Evolutionary conservation across 495 filamentous ascomycete genomes (phyloP), one percentile per base, ranked within the genome.

Genomic region (Tuber melanosporum): DNA sequence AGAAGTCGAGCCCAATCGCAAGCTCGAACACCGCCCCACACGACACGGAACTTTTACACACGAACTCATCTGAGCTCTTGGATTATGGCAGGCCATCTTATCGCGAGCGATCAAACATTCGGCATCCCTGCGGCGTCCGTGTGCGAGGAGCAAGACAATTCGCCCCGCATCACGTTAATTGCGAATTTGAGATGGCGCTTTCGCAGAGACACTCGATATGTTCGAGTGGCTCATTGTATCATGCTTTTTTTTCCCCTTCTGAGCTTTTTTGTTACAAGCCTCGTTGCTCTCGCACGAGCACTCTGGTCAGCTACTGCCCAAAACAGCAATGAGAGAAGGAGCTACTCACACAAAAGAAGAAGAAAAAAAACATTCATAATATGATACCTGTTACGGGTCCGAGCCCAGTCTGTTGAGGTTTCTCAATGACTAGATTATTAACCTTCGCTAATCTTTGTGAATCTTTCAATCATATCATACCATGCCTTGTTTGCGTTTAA

Each of bases 61-160:
- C n/a, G 8, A 32, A 17, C 57, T 66, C 57, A 6, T 66, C 57
- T n/a, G 57, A 1, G 57, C 12, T 66, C n/a, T 14, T 15, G 15
- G 57, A 66, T 66, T 32, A 32, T 17, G 57, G 32, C n/a, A 66
- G 57, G 57, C 57, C n/a, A 32, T 66, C 57, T 66, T 66, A 32
- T 66, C 10, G 57, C 57, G 57, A 66, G 57, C 57, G 57, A 66
- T 66, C 57, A 66, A 66, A 66, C 57, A 66, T 32, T 66, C 57
- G 57, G 52, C 52, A 62, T 10, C 12, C 52, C 20, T 62, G 52
- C 22, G 49, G 52, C 57, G n/a, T 17, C 26, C n/a, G n/a, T 2
- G n/a, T 66, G 26, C 57, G 26, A 57, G 57, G 26, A 66, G n/a
- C 57, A 17, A 15, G 57, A 66, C 57, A 66, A n/a, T 17, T 17